Percentiles rank a stretch among this genome's conserved stretches.
phyloP scores from a whole-genome alignment of 1,284 basidiomycete genomes.

The Ganoderma meredithae region DNA sequence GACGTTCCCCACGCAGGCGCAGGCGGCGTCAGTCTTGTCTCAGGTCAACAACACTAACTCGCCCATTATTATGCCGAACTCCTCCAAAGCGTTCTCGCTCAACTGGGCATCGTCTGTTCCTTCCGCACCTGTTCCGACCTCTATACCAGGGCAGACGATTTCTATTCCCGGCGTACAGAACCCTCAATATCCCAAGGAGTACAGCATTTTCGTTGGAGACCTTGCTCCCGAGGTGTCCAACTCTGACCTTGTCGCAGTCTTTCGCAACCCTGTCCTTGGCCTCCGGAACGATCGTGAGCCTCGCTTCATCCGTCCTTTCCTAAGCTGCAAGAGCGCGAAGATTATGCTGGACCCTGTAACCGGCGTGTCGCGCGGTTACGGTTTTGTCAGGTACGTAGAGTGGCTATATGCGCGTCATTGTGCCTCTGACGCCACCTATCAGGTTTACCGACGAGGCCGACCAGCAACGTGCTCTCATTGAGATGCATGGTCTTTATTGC shows the following conservation, averaged over 20 bases:
- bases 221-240: constrained; percentile 90
- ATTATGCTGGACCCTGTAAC: constrained; percentile 92
- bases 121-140: constrained; percentile 48
- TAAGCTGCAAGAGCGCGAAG: constrained; percentile 91
- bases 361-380: constrained; percentile 89
- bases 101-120: constrained; percentile 82
- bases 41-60: constrained; percentile 62
- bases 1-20: constrained; percentile 77
- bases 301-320: constrained; percentile 85
- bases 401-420: constrained; percentile 18
- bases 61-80: constrained; percentile 80
- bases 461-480: constrained; percentile 86
- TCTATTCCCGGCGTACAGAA: constrained; percentile 44
- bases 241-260: constrained; percentile 88
- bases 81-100: constrained; percentile 74
- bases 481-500: constrained; percentile 90
- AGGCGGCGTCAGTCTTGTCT: constrained; percentile 75
- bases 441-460: constrained; percentile 89
- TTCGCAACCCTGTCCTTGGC: constrained; percentile 84
- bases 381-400: constrained; percentile 78
- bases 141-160: constrained; percentile 43
- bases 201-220: constrained; percentile 92
- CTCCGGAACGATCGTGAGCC: constrained; percentile 82
- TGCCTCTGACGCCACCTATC: constrained; percentile 20
- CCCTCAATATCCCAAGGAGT: constrained; percentile 80